A percentile compares a stretch with the other conserved stretches of the same genome.
These are phyloP conservation scores for Phytophthora colocasiae DNA, from an alignment of 352 stramenopile genomes.

Conservation along the genomic window DNA sequence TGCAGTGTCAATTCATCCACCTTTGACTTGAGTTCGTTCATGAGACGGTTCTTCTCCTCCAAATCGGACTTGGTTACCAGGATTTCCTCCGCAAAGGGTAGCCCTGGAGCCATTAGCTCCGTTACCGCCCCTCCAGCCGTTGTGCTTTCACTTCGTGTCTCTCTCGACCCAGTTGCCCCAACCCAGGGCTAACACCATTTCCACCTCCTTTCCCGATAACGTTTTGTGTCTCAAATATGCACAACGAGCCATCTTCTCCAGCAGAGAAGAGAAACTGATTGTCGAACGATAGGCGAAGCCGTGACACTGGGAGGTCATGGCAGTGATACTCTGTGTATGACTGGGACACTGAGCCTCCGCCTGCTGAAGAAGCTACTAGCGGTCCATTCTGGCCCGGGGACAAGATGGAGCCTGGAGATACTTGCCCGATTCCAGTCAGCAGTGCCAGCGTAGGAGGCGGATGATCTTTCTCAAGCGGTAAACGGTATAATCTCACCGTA, in stretches of 20 bases:
- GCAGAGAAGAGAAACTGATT: constrained; percentile 94
- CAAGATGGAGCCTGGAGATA: constrained; percentile 25
- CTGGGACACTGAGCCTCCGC: constrained; percentile 27
- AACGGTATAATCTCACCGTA: constrained; percentile 74
- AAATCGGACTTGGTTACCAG: constrained; percentile 94
- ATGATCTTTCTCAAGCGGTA: constrained; percentile 71
- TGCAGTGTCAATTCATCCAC: constrained; percentile 94
- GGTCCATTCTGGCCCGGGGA: constrained; percentile 24
- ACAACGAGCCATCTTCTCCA: constrained; percentile 92
- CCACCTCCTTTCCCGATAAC: constrained; percentile 44
- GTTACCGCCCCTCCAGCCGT: constrained; percentile 39
- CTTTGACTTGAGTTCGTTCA: constrained; percentile 95
- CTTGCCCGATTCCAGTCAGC: constrained; percentile 9
- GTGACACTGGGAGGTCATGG: constrained; percentile 79
- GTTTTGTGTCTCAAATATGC: constrained; percentile 90
- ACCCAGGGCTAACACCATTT: constrained; percentile 29
- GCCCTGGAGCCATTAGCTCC: constrained; percentile 63
- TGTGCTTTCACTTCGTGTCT: constrained; percentile 35
- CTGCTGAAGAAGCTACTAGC: constrained; percentile 8
- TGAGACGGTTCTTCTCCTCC: constrained; percentile 93
- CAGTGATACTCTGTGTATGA: constrained; percentile 78
- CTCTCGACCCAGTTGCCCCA: constrained; percentile 37
- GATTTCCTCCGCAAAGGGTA: constrained; percentile 92
- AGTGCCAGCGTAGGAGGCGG: constrained; percentile 19
- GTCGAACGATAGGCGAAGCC: constrained; percentile 84